These are phyloP conservation scores for Chalaropsis thielavioides DNA, from an alignment of 2,329 filamentous ascomycete genomes.

Conservation along the genomic window DNA sequence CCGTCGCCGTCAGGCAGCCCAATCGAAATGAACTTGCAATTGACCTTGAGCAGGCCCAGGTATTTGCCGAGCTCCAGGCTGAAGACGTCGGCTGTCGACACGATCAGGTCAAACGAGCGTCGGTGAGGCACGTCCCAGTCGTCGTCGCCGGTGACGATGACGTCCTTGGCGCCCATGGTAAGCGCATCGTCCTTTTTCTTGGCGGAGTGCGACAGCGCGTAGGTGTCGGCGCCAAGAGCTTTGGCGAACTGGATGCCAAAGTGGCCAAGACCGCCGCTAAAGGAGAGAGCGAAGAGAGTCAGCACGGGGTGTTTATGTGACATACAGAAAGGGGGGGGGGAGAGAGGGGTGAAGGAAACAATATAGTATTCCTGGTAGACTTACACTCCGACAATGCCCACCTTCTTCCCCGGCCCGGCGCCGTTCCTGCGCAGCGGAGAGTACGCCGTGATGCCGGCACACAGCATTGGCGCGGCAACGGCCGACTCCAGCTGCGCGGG, in stretches of 20 bases:
- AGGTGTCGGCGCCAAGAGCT: slow-evolving; percentile 42
- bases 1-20: slow-evolving; percentile 66
- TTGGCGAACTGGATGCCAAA: slow-evolving; percentile 53
- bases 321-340: not conserved
- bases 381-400: slow-evolving; percentile 51
- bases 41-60: slow-evolving; percentile 65
- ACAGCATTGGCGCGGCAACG: slow-evolving; percentile 63
- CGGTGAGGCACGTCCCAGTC: slow-evolving; percentile 37
- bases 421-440: slow-evolving; percentile 60
- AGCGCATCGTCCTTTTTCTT: slow-evolving; percentile 41
- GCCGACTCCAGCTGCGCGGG: slow-evolving; percentile 49
- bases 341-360: not conserved
- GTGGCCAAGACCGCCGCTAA: slow-evolving; percentile 49
- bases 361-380: not conserved
- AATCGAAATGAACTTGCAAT: slow-evolving; percentile 66
- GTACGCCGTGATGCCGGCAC: slow-evolving; percentile 66
- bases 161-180: slow-evolving; percentile 41
- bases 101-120: slow-evolving; percentile 54
- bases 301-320: not conserved
- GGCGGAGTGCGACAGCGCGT: slow-evolving; percentile 41
- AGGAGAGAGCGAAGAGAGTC: not conserved
- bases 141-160: slow-evolving; percentile 40
- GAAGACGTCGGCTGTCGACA: slow-evolving; percentile 55
- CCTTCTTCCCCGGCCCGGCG: slow-evolving; percentile 57
- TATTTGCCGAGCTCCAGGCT: slow-evolving; percentile 57